Conservation (phyloP, 371 early-diverging fungal genomes). For the Smittium culicis region DNA sequence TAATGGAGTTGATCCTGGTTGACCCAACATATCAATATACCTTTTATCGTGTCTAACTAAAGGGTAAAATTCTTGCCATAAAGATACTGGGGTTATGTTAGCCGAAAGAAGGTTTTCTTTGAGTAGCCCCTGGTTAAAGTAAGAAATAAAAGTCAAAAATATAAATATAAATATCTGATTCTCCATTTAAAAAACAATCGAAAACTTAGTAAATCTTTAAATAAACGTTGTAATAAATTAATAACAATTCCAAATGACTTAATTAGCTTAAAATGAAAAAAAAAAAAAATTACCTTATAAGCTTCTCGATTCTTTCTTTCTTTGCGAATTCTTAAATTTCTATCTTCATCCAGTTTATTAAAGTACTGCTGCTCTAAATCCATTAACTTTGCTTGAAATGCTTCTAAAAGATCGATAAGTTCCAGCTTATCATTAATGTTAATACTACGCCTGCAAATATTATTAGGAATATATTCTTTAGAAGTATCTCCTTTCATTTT, state of each 20-base stretch:
- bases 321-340: conserved; percentile 7
- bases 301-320: conserved; percentile 49
- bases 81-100: conserved; percentile 46
- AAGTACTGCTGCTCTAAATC: neutral
- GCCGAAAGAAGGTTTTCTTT: conserved; percentile 38
- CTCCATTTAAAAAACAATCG: no score
- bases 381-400: conserved; percentile 1
- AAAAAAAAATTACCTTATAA: conserved; percentile 35
- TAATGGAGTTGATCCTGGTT: conserved; percentile 69
- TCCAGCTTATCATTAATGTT: conserved; percentile 2
- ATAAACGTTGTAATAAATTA: no score
- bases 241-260: no score
- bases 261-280: no score
- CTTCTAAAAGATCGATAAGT: neutral
- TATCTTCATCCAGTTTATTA: neutral
- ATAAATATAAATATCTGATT: neutral
- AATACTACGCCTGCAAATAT: neutral
- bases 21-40: conserved; percentile 59
- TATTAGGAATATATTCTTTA: neutral
- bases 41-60: conserved; percentile 51
- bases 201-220: no score
- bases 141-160: neutral
- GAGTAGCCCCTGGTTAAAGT: conserved; percentile 37
- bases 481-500: neutral
- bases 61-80: conserved; percentile 77